Base-by-base conservation (phyloP, 1,139 yeast genomes). In the Diutina neorugosa region DNA sequence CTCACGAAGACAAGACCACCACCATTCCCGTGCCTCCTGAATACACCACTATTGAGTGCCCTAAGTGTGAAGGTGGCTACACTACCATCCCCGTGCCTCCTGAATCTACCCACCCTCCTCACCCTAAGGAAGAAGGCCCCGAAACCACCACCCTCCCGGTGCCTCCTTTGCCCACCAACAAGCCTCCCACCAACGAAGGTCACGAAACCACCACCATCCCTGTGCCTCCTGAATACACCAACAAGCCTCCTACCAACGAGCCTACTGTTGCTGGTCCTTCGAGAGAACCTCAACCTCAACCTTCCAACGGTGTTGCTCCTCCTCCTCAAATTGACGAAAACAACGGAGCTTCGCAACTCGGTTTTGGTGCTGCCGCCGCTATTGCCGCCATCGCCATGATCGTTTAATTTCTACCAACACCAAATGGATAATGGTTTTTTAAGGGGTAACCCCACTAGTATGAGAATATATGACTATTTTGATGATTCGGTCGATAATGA, bases 301-400 rank as follows among this genome's bases (percentile, higher is more conserved):
- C 19, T n/a, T 18, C 43, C 8, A 40, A 19, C 19, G 19, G 19
- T 19, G 46, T 14, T 8, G 20, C 7, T n/a, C 25, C 12, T n/a
- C 16, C 44, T 1, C 48, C 48, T 3, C 34, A 12, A 21, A 8
- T 46, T 12, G 48, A 44, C 9, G 19, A 23, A n/a, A 14, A 23
- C 40, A 46, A 46, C 50, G 27, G 18, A 11, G 50, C 40, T 27
- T 19, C 20, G n/a, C 12, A 27, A 11, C 4, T 16, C 20, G 50
- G 50, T 18, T 14, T 46, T 27, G 50, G 19, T 27, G 50, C 40
- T 7, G 50, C 40, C 11, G 50, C 50, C 14, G 50, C 50, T 37
- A 12, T 46, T 12, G 50, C 50, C 19, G 50, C 40, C 41, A 9
- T 18, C 2, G 50, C 50, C 27, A n/a, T 46, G 20, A 9, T 46